Evolutionary conservation across 1,284 basidiomycete species (phyloP), one percentile per base, ranked within the genome.

Genomic region (Hymenochaete sp.): DNA sequence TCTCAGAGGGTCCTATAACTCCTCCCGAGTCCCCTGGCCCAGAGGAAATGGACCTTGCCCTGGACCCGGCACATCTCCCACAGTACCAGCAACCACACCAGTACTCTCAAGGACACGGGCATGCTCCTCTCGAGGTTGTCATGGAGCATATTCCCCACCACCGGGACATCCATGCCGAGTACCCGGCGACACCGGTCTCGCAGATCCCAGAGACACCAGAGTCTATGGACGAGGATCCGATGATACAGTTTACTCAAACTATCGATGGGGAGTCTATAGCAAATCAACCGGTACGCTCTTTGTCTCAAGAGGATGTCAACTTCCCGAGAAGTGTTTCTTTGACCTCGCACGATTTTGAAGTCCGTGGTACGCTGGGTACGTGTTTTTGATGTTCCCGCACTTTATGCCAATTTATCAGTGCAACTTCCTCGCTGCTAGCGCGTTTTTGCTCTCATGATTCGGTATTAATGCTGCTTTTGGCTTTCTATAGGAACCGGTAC

Each of bases 401-500:
- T n/a, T n/a, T n/a, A n/a, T n/a, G n/a, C n/a, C n/a, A n/a, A n/a
- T n/a, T n/a, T n/a, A n/a, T n/a, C n/a, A n/a, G n/a, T n/a, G n/a
- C n/a, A n/a, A n/a, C n/a, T n/a, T n/a, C n/a, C n/a, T n/a, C n/a
- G n/a, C n/a, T n/a, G n/a, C n/a, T n/a, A n/a, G n/a, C n/a, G 11
- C 18, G 13, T 38, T 2, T 13, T 28, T 36, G 19, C 2, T 42
- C 7, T 35, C 5, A 16, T 8, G 32, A n/a, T 35, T 24, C 18
- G n/a, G 32, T 8, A 21, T 24, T 3, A 25, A 13, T 11, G 13
- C 35, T 37, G 29, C 31, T 32, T 22, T 33, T 4, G 13, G 13
- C n/a, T 10, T 35, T 41, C 24, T 13, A 3, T 52, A 88, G 92
- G 93, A 10, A 93, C 93, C 4, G 93, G 93, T 11, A 96, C 93